Percentiles rank a stretch among this genome's conserved stretches.
Evolutionary conservation across 495 filamentous ascomycete species (phyloP).

Genomic region (Ascodesmis nigricans): DNA sequence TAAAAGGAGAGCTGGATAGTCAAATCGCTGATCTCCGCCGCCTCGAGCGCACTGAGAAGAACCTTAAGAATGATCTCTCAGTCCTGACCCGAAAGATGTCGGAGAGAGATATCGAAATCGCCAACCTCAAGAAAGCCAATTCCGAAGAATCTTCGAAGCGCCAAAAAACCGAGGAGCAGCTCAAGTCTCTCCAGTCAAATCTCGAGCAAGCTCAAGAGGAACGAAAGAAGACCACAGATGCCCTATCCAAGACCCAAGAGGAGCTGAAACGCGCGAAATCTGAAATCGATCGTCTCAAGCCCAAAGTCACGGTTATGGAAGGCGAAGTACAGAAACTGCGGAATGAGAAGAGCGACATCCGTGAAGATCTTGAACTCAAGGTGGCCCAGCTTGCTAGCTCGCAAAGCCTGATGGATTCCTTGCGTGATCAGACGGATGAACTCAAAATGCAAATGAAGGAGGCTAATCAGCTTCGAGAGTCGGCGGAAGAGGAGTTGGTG

Average conservation of each 20-base stretch:
- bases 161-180: constrained; percentile 52
- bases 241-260: too few species aligned
- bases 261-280: constrained; percentile 47
- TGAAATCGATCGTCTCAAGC: constrained; percentile 39
- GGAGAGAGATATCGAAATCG: constrained; percentile 57
- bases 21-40: constrained; percentile 46
- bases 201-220: constrained; percentile 52
- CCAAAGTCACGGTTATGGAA: constrained; percentile 46
- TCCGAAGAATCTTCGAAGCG: constrained; percentile 49
- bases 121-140: constrained; percentile 50
- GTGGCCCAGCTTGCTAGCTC: constrained; percentile 65
- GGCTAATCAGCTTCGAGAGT: constrained; percentile 56
- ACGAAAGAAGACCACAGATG: constrained; percentile 29
- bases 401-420: constrained; percentile 64
- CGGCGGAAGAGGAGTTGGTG: constrained; percentile 76
- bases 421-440: constrained; percentile 80
- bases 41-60: constrained; percentile 59
- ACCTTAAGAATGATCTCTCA: constrained; percentile 50
- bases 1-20: constrained; percentile 47
- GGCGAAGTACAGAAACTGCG: constrained; percentile 41
- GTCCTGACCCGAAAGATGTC: constrained; percentile 42
- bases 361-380: constrained; percentile 67
- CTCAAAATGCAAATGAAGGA: constrained; percentile 87
- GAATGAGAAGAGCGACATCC: constrained; percentile 40
- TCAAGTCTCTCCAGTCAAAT: constrained; percentile 46